Conservation (phyloP, 2,329 filamentous ascomycete species). For the Pseudogymnoascus sp. region DNA sequence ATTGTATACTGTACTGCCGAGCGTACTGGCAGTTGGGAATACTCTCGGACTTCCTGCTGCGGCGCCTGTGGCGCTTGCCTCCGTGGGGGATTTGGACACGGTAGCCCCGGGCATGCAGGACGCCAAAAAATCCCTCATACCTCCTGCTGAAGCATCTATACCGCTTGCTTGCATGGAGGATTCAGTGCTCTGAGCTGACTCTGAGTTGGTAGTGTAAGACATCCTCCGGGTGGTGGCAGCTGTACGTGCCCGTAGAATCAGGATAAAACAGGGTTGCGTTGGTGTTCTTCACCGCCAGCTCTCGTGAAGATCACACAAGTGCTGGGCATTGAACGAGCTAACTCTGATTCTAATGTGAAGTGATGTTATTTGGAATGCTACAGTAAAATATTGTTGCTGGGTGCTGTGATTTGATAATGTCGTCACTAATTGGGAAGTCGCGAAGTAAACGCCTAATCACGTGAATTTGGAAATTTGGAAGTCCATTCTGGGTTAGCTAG, state of each 20-base stretch:
- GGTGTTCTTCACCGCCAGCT: not conserved
- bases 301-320: not conserved
- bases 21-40: not conserved
- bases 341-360: not conserved
- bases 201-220: not conserved
- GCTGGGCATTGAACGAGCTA: not conserved
- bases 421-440: constrained; percentile 1
- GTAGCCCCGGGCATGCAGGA: not conserved
- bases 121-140: constrained; percentile 9
- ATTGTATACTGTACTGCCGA: not conserved
- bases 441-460: not conserved
- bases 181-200: not conserved
- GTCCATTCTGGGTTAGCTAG: not conserved
- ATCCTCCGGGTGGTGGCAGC: constrained; percentile 1
- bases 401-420: not conserved
- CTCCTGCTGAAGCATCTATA: constrained; percentile 12
- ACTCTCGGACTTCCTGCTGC: not conserved
- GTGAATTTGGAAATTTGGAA: not conserved
- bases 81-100: not conserved
- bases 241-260: constrained; percentile 3
- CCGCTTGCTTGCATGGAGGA: constrained; percentile 6
- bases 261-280: not conserved
- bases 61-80: not conserved
- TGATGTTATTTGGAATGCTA: not conserved
- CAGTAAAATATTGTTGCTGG: not conserved